phyloP scores from a whole-genome alignment of 495 filamentous ascomycete species.

The Poronia punctata region DNA sequence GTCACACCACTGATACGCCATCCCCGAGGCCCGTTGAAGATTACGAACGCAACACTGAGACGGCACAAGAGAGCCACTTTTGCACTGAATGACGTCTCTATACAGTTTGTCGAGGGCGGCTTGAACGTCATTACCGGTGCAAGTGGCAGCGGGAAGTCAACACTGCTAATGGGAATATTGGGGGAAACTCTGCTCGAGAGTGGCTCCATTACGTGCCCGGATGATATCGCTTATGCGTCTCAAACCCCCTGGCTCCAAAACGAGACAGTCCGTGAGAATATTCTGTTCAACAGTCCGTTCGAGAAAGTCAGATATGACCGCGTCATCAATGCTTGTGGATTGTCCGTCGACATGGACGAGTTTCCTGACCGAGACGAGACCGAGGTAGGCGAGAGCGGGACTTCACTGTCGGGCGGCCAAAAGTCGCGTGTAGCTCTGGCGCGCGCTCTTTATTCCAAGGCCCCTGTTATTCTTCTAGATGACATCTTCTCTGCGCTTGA shows the following conservation, averaged over 20 bases:
- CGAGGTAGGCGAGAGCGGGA: constrained; percentile 61
- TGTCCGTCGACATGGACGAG: constrained; percentile 51
- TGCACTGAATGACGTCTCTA: constrained; percentile 36
- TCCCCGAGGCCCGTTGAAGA: constrained; percentile 34
- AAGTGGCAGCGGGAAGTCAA: constrained; percentile 58
- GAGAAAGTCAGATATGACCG: constrained; percentile 44
- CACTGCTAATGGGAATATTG: constrained; percentile 54
- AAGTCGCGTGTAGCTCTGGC: constrained; percentile 64
- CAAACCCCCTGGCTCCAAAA: constrained; percentile 53
- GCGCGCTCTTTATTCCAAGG: constrained; percentile 60
- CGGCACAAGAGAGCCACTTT: constrained; percentile 41
- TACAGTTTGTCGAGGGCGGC: constrained; percentile 44
- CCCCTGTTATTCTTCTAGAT: constrained; percentile 57
- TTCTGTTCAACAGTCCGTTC: constrained; percentile 47
- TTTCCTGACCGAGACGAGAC: constrained; percentile 44
- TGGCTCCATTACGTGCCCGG: constrained; percentile 39
- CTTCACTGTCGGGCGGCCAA: constrained; percentile 63
- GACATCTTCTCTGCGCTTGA: constrained; percentile 62
- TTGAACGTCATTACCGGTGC: constrained; percentile 47
- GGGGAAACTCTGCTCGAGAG: constrained; percentile 49
- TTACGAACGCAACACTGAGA: constrained; percentile 37
- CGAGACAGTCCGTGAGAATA: constrained; percentile 49
- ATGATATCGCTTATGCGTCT: constrained; percentile 47
- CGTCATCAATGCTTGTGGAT: constrained; percentile 57
- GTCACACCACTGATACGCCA: constrained; percentile 33